These are phyloP conservation scores for Trametes coccinea DNA, from an alignment of 768 basidiomycete genomes.

Conservation along the genomic window DNA sequence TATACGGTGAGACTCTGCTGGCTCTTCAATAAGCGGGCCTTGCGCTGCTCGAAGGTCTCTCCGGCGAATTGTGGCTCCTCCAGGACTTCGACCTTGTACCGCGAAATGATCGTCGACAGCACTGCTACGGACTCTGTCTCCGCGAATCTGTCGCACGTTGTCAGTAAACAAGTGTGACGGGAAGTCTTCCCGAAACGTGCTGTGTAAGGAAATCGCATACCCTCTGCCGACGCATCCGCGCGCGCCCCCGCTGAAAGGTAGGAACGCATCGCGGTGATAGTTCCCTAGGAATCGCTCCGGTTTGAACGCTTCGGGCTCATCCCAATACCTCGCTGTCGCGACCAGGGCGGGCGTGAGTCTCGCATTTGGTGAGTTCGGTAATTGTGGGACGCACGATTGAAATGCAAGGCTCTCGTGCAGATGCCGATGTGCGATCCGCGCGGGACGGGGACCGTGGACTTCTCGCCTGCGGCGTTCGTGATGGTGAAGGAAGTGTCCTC, in stretches of 20 bases:
- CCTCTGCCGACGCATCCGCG: slow-evolving; percentile 48
- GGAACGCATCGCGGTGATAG: slow-evolving; percentile 55
- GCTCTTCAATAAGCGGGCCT: slow-evolving; percentile 40
- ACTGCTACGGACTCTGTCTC: slow-evolving; percentile 54
- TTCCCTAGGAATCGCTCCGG: slow-evolving; percentile 52
- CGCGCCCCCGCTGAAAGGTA: slow-evolving; percentile 52
- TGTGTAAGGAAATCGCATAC: no score
- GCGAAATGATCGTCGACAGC: slow-evolving; percentile 47
- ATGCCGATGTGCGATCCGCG: slow-evolving; percentile 24
- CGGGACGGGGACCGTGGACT: slow-evolving; percentile 25
- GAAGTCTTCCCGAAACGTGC: no score
- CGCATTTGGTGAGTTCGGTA: no score
- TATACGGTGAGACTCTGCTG: slow-evolving; percentile 44
- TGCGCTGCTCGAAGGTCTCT: slow-evolving; percentile 49
- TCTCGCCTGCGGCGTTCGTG: slow-evolving; percentile 26
- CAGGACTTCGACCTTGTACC: slow-evolving; percentile 49
- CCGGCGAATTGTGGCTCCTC: slow-evolving; percentile 50
- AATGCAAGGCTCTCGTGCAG: slow-evolving; percentile 29
- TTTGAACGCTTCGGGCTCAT: slow-evolving; percentile 38
- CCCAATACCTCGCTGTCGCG: slow-evolving; percentile 39
- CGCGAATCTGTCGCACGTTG: not conserved
- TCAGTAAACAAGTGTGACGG: not conserved
- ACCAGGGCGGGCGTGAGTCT: no score
- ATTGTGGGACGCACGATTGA: slow-evolving; percentile 29
- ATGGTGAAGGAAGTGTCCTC: slow-evolving; percentile 28